phyloP scores from a whole-genome alignment of 1,284 basidiomycete genomes.

The Clitocybe nebularis region DNA sequence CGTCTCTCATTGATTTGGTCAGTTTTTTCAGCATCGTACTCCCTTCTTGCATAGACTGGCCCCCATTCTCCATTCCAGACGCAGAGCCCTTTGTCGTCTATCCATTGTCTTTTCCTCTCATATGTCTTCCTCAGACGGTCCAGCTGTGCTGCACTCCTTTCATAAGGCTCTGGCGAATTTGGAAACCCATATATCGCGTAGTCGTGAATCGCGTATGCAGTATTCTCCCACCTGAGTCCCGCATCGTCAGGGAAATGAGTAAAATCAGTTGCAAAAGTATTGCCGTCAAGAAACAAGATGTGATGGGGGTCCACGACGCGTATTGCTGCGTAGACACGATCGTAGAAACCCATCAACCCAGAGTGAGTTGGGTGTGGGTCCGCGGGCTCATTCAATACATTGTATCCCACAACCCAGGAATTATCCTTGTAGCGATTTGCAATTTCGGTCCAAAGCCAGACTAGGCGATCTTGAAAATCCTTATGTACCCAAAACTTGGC shows the following conservation, averaged over 20 bases:
- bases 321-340: conserved; percentile 60
- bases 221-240: conserved; percentile 51
- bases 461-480: conserved; percentile 70
- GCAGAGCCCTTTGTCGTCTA: conserved; percentile 58
- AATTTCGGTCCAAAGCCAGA: conserved; percentile 70
- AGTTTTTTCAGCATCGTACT: conserved; percentile 55
- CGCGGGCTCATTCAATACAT: conserved; percentile 74
- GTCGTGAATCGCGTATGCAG: conserved; percentile 76
- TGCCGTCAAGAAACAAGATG: conserved; percentile 65
- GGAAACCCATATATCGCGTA: conserved; percentile 72
- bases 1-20: conserved; percentile 66
- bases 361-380: conserved; percentile 37
- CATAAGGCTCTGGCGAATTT: conserved; percentile 54
- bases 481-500: conserved; percentile 64
- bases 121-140: conserved; percentile 50
- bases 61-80: conserved; percentile 79
- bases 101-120: conserved; percentile 66
- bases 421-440: conserved; percentile 64
- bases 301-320: conserved; percentile 63
- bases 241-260: conserved; percentile 60
- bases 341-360: conserved; percentile 59
- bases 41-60: conserved; percentile 55
- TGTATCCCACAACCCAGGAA: conserved; percentile 69
- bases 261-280: conserved; percentile 76
- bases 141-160: conserved; percentile 49